Conservation (phyloP, 2,329 filamentous ascomycete genomes). For the Talaromyces sp. region DNA sequence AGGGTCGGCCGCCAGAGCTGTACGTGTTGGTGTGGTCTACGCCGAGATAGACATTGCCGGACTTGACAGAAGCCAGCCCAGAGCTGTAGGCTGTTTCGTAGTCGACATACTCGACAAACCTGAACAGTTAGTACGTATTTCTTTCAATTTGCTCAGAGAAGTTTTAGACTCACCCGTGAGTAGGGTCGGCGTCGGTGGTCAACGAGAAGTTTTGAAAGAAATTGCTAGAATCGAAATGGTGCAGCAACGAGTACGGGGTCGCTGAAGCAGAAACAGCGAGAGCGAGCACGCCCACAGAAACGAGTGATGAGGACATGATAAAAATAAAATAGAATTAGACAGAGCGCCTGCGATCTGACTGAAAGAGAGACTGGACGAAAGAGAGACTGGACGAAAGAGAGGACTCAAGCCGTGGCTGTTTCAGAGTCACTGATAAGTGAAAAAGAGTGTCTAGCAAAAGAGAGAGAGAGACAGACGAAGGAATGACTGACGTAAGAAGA, state of each 20-base stretch:
- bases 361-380: neutral
- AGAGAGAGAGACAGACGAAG: no score
- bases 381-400: no score
- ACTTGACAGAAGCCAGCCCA: conserved; percentile 30
- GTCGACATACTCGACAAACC: conserved; percentile 41
- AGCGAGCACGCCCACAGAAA: conserved; percentile 22
- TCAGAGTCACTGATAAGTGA: neutral
- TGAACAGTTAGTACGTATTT: no score
- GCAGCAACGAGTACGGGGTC: conserved; percentile 32
- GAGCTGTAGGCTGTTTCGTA: conserved; percentile 31
- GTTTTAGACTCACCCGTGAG: conserved; percentile 35
- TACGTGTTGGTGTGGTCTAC: conserved; percentile 37
- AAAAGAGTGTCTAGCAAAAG: no score
- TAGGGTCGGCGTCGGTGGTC: conserved; percentile 43
- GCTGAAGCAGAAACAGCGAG: conserved; percentile 22
- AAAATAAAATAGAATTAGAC: no score
- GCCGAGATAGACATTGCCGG: conserved; percentile 37
- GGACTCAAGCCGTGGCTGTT: neutral
- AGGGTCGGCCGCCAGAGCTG: conserved; percentile 35
- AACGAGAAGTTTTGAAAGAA: conserved; percentile 49
- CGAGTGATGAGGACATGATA: conserved; percentile 19
- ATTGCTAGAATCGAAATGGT: conserved; percentile 39
- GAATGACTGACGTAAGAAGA: no score
- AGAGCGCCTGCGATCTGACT: neutral
- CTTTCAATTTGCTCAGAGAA: no score